Base-by-base conservation (phyloP, 1,284 basidiomycete genomes). In the Ceratobasidium theobromae region DNA sequence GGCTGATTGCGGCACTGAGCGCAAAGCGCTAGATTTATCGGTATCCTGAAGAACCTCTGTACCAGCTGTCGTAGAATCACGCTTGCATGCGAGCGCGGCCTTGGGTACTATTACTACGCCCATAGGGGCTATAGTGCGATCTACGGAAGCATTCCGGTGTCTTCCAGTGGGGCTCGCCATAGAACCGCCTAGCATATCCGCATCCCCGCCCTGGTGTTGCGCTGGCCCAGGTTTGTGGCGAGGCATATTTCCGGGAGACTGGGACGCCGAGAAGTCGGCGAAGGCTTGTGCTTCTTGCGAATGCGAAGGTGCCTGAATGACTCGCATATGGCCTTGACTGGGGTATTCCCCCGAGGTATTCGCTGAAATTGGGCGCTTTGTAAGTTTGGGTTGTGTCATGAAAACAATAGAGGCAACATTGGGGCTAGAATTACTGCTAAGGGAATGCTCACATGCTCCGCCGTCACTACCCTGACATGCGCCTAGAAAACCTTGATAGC, bases 81-180 rank as follows among this genome's bases (percentile, higher is more conserved):
- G 57, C 30, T 49, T 28, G 43, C 27, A 48, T 23, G 30, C 45
- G 45, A 49, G 32, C 41, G 41, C 12, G 25, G 53, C n/a, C 38
- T n/a, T n/a, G 33, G 30, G 6, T 21, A 16, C 54, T 57, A 30
- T 30, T 23, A 16, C 30, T 21, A 30, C 32, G 21, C 46, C 38
- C 45, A 33, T 33, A 49, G 41, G 45, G 57, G 45, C n/a, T 49
- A 11, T 35, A 43, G 57, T 60, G 35, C 46, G 57, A 60, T 60
- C 57, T 60, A 25, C 57, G 49, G 43, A 60, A 60, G 45, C 45
- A 14, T 48, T 18, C 12, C 18, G 43, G 32, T 33, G 23, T 60
- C 45, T 21, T 18, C 12, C 43, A 23, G 21, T 43, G n/a, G 30
- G 35, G 28, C 57, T 46, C 49, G 49, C 57, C 43, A 35, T 18